Conservation (phyloP, 257 asterid species). For the Lavandula angustifolia region DNA sequence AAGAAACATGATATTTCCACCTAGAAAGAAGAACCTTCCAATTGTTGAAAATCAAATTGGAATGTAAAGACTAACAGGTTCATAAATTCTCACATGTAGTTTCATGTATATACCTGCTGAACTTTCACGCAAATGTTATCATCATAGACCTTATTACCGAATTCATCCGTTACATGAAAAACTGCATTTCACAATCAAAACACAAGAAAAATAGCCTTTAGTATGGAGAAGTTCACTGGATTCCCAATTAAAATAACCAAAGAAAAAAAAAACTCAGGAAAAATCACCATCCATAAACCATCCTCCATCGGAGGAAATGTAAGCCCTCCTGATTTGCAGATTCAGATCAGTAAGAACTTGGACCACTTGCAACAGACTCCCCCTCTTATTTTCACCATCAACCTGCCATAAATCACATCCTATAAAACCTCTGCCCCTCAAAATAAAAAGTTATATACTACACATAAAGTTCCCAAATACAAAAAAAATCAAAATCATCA, state of each 20-base stretch:
- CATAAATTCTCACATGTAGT: background rate
- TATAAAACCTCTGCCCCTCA: background rate
- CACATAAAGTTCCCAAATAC: background rate
- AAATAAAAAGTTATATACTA: constrained; percentile 10
- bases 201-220: constrained; percentile 20
- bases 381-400: constrained; percentile 82
- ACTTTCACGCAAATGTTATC: constrained; percentile 58
- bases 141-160: constrained; percentile 67
- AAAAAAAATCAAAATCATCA: background rate
- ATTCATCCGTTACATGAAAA: constrained; percentile 82
- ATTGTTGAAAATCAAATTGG: background rate
- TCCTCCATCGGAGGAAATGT: constrained; percentile 91
- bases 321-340: constrained; percentile 72
- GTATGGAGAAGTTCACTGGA: background rate
- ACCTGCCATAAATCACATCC: constrained; percentile 47
- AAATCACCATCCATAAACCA: constrained; percentile 95
- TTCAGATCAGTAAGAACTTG: constrained; percentile 88
- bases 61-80: background rate
- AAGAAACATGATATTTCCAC: constrained; percentile 14
- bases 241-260: background rate
- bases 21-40: constrained; percentile 19
- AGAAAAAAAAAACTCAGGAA: background rate
- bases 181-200: constrained; percentile 46
- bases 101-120: constrained; percentile 58
- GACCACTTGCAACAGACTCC: constrained; percentile 83